Conservation (phyloP, 306 rosid genomes). For the Alnus rubra region DNA sequence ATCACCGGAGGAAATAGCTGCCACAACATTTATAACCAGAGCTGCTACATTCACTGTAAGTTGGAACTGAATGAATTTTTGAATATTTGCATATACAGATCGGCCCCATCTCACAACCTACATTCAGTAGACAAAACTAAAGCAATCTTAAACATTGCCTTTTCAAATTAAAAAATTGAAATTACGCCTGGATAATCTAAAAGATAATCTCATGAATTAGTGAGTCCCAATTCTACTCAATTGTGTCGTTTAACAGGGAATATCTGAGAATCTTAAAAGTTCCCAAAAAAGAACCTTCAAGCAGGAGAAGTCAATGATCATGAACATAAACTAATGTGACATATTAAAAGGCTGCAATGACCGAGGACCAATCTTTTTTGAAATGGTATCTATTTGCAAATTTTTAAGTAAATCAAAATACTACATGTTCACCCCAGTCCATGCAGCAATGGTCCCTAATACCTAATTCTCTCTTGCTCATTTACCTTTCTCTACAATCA, state of each 20-base stretch:
- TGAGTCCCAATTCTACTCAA: background rate
- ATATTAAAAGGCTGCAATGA: background rate
- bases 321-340: background rate
- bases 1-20: conserved; percentile 81
- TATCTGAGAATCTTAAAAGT: background rate
- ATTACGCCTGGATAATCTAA: background rate
- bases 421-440: too few relatives aligned
- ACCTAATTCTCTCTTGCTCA: background rate
- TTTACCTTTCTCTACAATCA: background rate
- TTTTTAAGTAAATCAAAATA: background rate
- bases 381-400: background rate
- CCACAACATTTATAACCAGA: conserved; percentile 81
- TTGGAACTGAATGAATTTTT: conserved; percentile 97
- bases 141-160: background rate
- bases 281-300: background rate
- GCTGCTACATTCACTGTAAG: conserved; percentile 97
- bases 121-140: conserved; percentile 27
- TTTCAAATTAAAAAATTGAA: background rate
- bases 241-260: background rate
- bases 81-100: conserved; percentile 94
- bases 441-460: background rate
- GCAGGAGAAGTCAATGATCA: background rate
- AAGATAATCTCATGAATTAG: background rate
- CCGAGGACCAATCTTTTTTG: background rate
- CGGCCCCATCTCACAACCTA: conserved; percentile 99